phyloP scores from a whole-genome alignment of 371 early-diverging fungal species.

The Blakeslea trispora region DNA sequence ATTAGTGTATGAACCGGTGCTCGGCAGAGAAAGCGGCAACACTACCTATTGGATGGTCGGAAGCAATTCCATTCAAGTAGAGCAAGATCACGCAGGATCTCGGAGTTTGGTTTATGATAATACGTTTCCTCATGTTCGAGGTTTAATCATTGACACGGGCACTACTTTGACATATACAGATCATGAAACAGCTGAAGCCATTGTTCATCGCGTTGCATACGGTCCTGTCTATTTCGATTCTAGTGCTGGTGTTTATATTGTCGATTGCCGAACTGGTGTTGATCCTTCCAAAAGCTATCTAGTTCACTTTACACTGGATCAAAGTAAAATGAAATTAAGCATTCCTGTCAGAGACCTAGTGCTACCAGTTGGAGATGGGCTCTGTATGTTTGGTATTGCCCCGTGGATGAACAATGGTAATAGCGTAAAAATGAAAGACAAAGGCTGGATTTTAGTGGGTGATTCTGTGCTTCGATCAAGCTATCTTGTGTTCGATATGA shows the following conservation, averaged over 20 bases:
- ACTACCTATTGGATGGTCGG: slow-evolving; percentile 18
- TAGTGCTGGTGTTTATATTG: slow-evolving; percentile 29
- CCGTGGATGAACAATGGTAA: slow-evolving; percentile 30
- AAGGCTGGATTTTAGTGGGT: slow-evolving; percentile 39
- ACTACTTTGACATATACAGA: slow-evolving; percentile 21
- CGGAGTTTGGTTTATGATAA: neutral
- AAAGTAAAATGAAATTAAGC: neutral
- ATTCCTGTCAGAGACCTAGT: slow-evolving; percentile 30
- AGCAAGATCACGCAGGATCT: neutral
- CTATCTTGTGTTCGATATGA: slow-evolving; percentile 51
- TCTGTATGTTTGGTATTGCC: slow-evolving; percentile 51
- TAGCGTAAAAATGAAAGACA: slow-evolving; percentile 18
- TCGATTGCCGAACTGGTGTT: slow-evolving; percentile 26
- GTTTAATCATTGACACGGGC: slow-evolving; percentile 29
- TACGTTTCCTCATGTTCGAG: slow-evolving; percentile 18
- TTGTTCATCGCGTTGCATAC: slow-evolving; percentile 27
- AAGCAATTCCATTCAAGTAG: neutral
- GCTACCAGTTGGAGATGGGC: slow-evolving; percentile 25
- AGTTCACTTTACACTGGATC: slow-evolving; percentile 8
- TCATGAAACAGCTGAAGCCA: slow-evolving; percentile 19
- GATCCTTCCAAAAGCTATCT: slow-evolving; percentile 3
- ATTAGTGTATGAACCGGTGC: slow-evolving; percentile 43
- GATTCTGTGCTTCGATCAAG: slow-evolving; percentile 49
- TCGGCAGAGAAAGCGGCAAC: neutral
- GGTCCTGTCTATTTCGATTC: slow-evolving; percentile 32